Evolutionary conservation across 495 filamentous ascomycete species (phyloP).

Genomic region (Daldinia concentrica): DNA sequence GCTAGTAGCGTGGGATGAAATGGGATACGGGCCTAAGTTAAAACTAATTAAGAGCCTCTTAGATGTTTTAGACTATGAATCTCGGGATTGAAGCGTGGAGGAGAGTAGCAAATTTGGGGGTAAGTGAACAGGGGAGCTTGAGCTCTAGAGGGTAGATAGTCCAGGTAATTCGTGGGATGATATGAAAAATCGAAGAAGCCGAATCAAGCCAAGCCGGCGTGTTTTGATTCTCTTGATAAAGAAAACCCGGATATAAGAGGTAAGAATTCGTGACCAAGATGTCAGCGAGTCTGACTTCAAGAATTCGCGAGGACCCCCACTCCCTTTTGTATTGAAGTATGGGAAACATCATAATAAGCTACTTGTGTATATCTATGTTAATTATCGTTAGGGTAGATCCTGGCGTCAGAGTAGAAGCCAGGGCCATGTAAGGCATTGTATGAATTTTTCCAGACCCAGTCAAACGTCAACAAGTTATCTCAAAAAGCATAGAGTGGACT

Average conservation of each 20-base stretch:
- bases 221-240: slow-evolving; percentile 30
- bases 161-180: slow-evolving; percentile 20
- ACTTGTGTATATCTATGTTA: slow-evolving; percentile 22
- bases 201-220: slow-evolving; percentile 18
- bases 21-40: slow-evolving; percentile 25
- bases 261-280: slow-evolving; percentile 23
- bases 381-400: slow-evolving; percentile 19
- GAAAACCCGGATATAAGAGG: slow-evolving; percentile 15
- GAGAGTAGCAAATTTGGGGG: slow-evolving; percentile 25
- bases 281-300: slow-evolving; percentile 13
- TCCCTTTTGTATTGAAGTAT: slow-evolving; percentile 38
- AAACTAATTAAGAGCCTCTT: slow-evolving; percentile 10
- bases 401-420: slow-evolving; percentile 29
- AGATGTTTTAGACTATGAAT: slow-evolving; percentile 2
- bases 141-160: slow-evolving; percentile 9
- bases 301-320: slow-evolving; percentile 30
- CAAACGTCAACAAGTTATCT: slow-evolving; percentile 44
- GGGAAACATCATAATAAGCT: slow-evolving; percentile 21
- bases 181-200: slow-evolving; percentile 22
- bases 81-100: slow-evolving; percentile 19
- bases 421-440: slow-evolving; percentile 21
- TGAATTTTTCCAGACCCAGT: slow-evolving; percentile 41
- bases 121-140: slow-evolving; percentile 23
- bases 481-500: slow-evolving; percentile 26
- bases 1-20: slow-evolving; percentile 42